A percentile compares a stretch with the other conserved stretches of the same genome.
These are phyloP conservation scores for Pyrus betulifolia DNA, from an alignment of 306 rosid species.

Conservation along the genomic window DNA sequence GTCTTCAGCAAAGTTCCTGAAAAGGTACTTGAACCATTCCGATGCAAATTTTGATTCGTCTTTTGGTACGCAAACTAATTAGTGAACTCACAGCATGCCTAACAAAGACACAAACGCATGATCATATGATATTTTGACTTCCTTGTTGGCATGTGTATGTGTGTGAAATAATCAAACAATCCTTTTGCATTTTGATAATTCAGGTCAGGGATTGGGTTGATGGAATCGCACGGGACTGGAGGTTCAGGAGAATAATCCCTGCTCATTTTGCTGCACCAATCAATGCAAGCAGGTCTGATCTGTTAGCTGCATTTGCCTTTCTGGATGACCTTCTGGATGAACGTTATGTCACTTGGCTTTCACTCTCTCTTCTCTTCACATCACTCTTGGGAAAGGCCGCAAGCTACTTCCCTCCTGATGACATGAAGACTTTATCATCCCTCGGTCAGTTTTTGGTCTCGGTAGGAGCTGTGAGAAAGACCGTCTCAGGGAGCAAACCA, in stretches of 20 bases:
- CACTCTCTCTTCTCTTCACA: constrained; percentile 60
- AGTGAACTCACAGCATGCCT: neutral
- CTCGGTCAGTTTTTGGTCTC: constrained; percentile 82
- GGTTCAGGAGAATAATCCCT: constrained; percentile 79
- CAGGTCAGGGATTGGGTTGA: constrained; percentile 96
- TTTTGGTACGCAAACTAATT: neutral
- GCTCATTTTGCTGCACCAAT: constrained; percentile 84
- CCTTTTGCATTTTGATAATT: constrained; percentile 4
- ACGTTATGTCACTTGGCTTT: constrained; percentile 38
- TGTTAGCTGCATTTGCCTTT: constrained; percentile 75
- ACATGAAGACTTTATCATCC: constrained; percentile 90
- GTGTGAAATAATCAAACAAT: neutral
- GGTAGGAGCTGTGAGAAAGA: constrained; percentile 87
- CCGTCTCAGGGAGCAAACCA: constrained; percentile 68
- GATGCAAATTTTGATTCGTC: neutral
- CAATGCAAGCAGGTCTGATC: constrained; percentile 63
- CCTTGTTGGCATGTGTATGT: neutral
- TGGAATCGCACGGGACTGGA: constrained; percentile 68
- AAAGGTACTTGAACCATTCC: constrained; percentile 41
- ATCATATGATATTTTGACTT: neutral
- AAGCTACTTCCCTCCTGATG: constrained; percentile 91
- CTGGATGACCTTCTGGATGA: constrained; percentile 78
- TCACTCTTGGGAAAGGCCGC: constrained; percentile 88
- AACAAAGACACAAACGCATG: neutral
- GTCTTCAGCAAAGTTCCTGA: constrained; percentile 95